These are phyloP conservation scores for Fusarium penzigii DNA, from an alignment of 2,329 filamentous ascomycete species.

Conservation along the genomic window DNA sequence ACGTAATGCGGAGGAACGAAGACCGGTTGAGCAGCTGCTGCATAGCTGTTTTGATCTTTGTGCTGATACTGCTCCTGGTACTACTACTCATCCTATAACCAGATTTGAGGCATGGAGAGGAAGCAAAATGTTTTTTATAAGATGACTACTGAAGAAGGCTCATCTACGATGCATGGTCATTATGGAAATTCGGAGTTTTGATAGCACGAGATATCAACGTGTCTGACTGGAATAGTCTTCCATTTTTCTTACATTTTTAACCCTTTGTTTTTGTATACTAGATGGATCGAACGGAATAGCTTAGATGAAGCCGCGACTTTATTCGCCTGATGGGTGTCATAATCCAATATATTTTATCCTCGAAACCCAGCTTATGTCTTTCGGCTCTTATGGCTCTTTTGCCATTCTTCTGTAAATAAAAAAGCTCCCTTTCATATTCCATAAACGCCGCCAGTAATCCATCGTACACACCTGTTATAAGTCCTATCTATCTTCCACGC, in stretches of 20 bases:
- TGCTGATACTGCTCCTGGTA: slow-evolving; percentile 83
- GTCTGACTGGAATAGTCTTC: slow-evolving; percentile 9
- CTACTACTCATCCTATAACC: slow-evolving; percentile 65
- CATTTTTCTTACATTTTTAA: slow-evolving; percentile 8
- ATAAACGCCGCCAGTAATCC: slow-evolving; percentile 9
- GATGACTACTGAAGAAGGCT: slow-evolving; percentile 9
- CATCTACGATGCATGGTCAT: slow-evolving; percentile 7
- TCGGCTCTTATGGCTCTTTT: slow-evolving; percentile 2
- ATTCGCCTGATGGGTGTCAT: slow-evolving; percentile 13
- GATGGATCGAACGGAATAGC: slow-evolving; percentile 25
- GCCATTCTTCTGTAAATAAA: slow-evolving; percentile 6
- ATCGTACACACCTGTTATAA: slow-evolving; percentile 9
- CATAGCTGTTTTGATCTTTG: slow-evolving; percentile 83
- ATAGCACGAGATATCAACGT: slow-evolving; percentile 7
- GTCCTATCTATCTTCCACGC: background rate
- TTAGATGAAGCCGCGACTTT: slow-evolving; percentile 6
- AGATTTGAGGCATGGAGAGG: background rate
- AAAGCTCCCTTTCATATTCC: slow-evolving; percentile 1
- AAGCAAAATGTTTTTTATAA: background rate
- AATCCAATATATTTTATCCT: slow-evolving; percentile 23
- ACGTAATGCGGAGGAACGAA: slow-evolving; percentile 87
- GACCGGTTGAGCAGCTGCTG: slow-evolving; percentile 87
- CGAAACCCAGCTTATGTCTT: slow-evolving; percentile 19
- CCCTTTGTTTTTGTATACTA: slow-evolving; percentile 21
- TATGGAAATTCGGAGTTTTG: slow-evolving; percentile 22